These are phyloP conservation scores for Clonostachys rhizophaga DNA, from an alignment of 2,329 filamentous ascomycete species.

Conservation along the genomic window DNA sequence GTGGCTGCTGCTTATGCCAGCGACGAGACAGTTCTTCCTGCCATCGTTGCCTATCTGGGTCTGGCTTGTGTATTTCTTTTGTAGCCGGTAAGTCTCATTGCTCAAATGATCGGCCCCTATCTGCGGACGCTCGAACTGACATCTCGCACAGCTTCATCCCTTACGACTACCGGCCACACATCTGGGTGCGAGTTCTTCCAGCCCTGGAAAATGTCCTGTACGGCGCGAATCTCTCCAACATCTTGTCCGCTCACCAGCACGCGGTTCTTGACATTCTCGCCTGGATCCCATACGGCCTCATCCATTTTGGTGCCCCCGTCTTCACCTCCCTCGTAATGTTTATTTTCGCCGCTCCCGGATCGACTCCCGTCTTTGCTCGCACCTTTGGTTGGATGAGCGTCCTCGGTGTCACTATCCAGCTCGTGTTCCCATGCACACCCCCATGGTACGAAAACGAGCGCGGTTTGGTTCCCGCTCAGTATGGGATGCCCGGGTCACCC, in stretches of 20 bases:
- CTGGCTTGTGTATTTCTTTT: slow-evolving; percentile 89
- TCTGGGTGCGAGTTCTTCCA: slow-evolving; percentile 92
- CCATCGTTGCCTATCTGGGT: slow-evolving; percentile 80
- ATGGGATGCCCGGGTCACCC: slow-evolving; percentile 84
- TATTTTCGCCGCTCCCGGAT: slow-evolving; percentile 82
- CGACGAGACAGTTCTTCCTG: slow-evolving; percentile 86
- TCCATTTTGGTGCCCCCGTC: slow-evolving; percentile 83
- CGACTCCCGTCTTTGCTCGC: slow-evolving; percentile 77
- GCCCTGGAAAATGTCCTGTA: slow-evolving; percentile 96
- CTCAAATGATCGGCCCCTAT: background rate
- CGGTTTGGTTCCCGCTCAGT: slow-evolving; percentile 85
- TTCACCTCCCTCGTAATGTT: slow-evolving; percentile 78
- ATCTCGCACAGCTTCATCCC: slow-evolving; percentile 69
- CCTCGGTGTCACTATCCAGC: slow-evolving; percentile 79
- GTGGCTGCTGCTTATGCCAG: slow-evolving; percentile 70
- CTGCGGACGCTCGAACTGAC: background rate
- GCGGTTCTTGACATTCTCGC: slow-evolving; percentile 80
- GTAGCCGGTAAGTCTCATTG: slow-evolving; percentile 69
- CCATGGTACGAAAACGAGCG: slow-evolving; percentile 97
- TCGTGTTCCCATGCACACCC: slow-evolving; percentile 88
- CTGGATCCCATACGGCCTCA: slow-evolving; percentile 89
- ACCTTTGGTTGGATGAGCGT: slow-evolving; percentile 93
- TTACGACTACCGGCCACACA: slow-evolving; percentile 81
- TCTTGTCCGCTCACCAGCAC: slow-evolving; percentile 85
- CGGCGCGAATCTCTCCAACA: slow-evolving; percentile 92